These are phyloP conservation scores for Lolium rigidum DNA, from an alignment of 176 grass and related monocot species.

Conservation along the genomic window DNA sequence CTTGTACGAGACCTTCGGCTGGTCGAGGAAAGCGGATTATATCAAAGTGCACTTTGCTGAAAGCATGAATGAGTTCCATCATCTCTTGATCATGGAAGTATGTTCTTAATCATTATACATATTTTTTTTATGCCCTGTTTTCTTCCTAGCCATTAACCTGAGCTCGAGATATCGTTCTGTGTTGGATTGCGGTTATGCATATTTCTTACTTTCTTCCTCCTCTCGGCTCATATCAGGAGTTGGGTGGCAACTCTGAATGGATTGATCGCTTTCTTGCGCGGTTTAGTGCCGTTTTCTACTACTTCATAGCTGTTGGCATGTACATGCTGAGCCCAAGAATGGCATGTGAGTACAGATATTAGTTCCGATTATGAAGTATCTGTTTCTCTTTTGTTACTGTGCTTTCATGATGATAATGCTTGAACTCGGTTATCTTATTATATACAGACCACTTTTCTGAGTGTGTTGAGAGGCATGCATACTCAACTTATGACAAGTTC, in stretches of 20 bases:
- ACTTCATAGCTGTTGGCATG: constrained; percentile 91
- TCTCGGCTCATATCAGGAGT: constrained; percentile 59
- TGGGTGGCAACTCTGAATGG: constrained; percentile 85
- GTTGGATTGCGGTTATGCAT: background rate
- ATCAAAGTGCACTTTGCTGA: constrained; percentile 98
- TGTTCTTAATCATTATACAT: background rate
- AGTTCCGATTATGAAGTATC: background rate
- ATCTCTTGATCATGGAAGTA: constrained; percentile 99
- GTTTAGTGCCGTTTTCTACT: constrained; percentile 82
- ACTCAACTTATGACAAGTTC: constrained; percentile 98
- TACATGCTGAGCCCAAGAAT: constrained; percentile 97
- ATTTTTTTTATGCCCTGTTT: background rate
- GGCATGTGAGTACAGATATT: constrained; percentile 72
- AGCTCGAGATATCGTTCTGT: background rate
- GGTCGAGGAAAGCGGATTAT: constrained; percentile 87
- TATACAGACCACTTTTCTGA: constrained; percentile 96
- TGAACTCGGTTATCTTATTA: constrained; percentile 27
- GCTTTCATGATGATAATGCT: background rate
- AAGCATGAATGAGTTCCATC: constrained; percentile 95
- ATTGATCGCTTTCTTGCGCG: constrained; percentile 76
- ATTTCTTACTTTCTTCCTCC: constrained; percentile 13
- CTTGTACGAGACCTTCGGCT: constrained; percentile 94
- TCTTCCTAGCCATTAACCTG: background rate
- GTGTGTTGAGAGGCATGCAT: constrained; percentile 97
- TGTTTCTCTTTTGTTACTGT: background rate